A percentile compares a stretch with the other conserved stretches of the same genome.
Evolutionary conservation across 495 filamentous ascomycete genomes (phyloP).

Genomic region (Podospora pseudoanserina): DNA sequence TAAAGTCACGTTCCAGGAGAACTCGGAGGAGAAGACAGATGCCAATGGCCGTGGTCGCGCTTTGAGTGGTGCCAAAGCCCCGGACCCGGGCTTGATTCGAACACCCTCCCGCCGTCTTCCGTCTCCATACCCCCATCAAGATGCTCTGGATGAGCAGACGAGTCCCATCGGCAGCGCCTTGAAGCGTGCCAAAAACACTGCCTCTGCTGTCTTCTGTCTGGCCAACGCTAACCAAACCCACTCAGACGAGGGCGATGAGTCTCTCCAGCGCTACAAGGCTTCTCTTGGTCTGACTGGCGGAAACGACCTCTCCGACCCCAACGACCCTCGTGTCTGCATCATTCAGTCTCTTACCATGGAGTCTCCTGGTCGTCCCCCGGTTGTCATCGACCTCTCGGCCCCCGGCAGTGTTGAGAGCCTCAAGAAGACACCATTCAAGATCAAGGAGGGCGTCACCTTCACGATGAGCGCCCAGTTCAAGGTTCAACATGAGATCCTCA

Average conservation of each 20-base stretch:
- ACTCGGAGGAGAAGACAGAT: neutral
- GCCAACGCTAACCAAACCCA: neutral
- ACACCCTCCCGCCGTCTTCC: constrained; percentile 11
- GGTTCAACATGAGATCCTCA: constrained; percentile 92
- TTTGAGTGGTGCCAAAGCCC: neutral
- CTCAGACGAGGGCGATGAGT: constrained; percentile 73
- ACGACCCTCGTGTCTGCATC: constrained; percentile 77
- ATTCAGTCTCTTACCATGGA: constrained; percentile 86
- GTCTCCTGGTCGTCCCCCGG: constrained; percentile 70
- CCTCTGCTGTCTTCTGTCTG: neutral
- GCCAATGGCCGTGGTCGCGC: neutral
- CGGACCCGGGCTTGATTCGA: constrained; percentile 1
- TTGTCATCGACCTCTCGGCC: constrained; percentile 73
- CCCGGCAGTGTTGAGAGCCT: constrained; percentile 64
- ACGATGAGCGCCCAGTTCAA: constrained; percentile 89
- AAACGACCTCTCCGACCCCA: constrained; percentile 63
- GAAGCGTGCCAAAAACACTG: constrained; percentile 1
- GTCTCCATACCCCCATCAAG: constrained; percentile 14
- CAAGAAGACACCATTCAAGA: constrained; percentile 86
- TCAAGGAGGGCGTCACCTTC: constrained; percentile 92
- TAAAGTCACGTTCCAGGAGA: constrained; percentile 15
- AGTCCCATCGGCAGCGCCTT: neutral
- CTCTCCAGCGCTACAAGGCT: constrained; percentile 93
- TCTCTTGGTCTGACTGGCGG: constrained; percentile 77
- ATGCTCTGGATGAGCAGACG: neutral